Conservation (phyloP, 805 yeast species). For the Cephaloascus albidus region DNA sequence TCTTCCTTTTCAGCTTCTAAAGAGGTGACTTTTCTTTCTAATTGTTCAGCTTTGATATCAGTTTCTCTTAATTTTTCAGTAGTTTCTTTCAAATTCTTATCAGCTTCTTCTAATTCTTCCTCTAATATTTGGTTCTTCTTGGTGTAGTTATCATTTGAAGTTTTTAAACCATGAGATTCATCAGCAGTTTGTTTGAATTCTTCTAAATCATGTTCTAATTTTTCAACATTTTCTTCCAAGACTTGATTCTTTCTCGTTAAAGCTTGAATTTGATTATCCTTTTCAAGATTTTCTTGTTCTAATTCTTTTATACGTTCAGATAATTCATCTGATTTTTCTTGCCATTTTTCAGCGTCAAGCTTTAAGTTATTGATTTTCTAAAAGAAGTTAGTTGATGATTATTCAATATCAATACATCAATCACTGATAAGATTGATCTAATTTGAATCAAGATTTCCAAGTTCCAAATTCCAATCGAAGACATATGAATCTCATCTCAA, state of each 20-base stretch:
- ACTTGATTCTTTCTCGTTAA: constrained; percentile 86
- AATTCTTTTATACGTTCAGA: constrained; percentile 72
- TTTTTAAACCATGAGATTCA: constrained; percentile 79
- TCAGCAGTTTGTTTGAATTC: constrained; percentile 83
- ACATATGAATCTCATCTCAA: too few species aligned
- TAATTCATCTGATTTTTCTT: constrained; percentile 90
- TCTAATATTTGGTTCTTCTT: constrained; percentile 85
- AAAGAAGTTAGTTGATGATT: too few species aligned
- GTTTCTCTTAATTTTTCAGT: constrained; percentile 91
- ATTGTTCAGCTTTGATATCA: constrained; percentile 92
- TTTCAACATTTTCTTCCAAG: constrained; percentile 76
- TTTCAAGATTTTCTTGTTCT: constrained; percentile 86
- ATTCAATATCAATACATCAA: too few species aligned
- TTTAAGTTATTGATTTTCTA: constrained; percentile 85
- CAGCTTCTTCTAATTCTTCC: constrained; percentile 85
- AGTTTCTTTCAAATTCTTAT: constrained; percentile 84
- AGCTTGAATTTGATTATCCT: constrained; percentile 92
- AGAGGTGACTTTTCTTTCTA: constrained; percentile 88
- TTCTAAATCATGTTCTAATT: constrained; percentile 61
- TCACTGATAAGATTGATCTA: too few species aligned
- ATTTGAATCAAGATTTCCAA: too few species aligned
- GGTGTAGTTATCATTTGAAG: constrained; percentile 83
- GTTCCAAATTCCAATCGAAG: too few species aligned
- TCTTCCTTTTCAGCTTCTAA: constrained; percentile 88
- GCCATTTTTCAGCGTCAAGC: constrained; percentile 95